These are phyloP conservation scores for Syzygium oleosum DNA, from an alignment of 345 rosid species.

Conservation along the genomic window DNA sequence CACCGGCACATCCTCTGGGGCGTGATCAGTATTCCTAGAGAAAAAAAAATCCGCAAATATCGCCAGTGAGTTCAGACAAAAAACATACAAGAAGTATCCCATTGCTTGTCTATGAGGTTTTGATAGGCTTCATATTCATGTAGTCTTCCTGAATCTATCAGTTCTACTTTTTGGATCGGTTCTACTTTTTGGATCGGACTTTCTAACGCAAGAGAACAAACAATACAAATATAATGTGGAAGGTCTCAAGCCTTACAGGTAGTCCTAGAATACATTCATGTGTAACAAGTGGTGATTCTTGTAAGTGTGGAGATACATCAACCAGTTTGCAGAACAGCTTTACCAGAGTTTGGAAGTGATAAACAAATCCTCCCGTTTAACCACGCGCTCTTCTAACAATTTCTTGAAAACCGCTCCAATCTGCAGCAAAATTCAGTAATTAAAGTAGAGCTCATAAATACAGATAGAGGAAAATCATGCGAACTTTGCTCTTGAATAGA, in stretches of 20 bases:
- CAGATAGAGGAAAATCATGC: background rate
- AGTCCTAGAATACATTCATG: background rate
- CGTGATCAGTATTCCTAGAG: conserved; percentile 43
- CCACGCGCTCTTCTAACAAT: conserved; percentile 62
- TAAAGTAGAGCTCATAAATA: background rate
- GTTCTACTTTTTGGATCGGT: background rate
- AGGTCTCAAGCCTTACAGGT: background rate
- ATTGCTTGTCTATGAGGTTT: background rate
- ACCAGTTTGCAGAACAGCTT: background rate
- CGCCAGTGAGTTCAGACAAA: background rate
- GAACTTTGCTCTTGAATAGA: background rate
- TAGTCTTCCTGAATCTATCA: background rate
- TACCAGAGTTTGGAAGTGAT: conserved; percentile 83
- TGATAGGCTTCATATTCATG: background rate
- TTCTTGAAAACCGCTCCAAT: conserved; percentile 55
- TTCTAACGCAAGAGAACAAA: background rate
- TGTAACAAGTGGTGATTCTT: background rate
- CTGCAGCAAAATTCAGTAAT: conserved; percentile 22
- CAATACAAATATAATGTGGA: background rate
- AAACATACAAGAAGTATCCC: background rate
- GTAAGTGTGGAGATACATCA: background rate
- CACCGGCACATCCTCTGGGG: conserved; percentile 52
- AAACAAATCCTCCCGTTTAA: conserved; percentile 64
- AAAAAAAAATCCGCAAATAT: background rate
- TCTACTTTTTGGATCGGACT: background rate